Percentiles rank a stretch among this genome's conserved stretches.
These are phyloP conservation scores for Dendrocalamus sinicus DNA, from an alignment of 176 grass and related monocot genomes.

Conservation along the genomic window DNA sequence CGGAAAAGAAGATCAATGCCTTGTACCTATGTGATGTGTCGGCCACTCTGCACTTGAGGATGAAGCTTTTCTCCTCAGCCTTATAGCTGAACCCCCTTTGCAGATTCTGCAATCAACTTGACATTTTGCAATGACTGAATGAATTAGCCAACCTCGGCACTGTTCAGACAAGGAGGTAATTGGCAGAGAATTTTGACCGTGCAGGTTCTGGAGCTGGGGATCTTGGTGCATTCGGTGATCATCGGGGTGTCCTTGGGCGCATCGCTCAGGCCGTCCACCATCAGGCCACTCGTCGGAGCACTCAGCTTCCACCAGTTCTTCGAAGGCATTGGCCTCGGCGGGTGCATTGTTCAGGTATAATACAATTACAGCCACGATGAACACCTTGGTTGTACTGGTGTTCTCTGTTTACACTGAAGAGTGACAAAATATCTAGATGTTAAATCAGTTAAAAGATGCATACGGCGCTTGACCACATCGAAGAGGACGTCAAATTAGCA, in stretches of 20 bases:
- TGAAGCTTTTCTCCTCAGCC: background rate
- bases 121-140: background rate
- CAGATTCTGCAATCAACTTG: slow-evolving; percentile 39
- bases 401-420: background rate
- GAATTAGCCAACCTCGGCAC: background rate
- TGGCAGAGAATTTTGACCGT: background rate
- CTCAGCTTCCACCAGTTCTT: slow-evolving; percentile 96
- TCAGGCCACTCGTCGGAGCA: slow-evolving; percentile 79
- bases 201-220: slow-evolving; percentile 90
- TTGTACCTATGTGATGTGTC: slow-evolving; percentile 10
- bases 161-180: background rate
- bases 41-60: slow-evolving; percentile 9
- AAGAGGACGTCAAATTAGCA: slow-evolving; percentile 18
- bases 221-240: slow-evolving; percentile 89
- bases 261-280: slow-evolving; percentile 60
- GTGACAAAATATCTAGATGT: slow-evolving; percentile 21
- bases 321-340: slow-evolving; percentile 84
- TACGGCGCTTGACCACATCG: slow-evolving; percentile 1
- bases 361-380: background rate
- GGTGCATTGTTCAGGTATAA: slow-evolving; percentile 89
- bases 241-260: slow-evolving; percentile 82
- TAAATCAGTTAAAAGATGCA: slow-evolving; percentile 23
- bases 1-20: slow-evolving; percentile 42
- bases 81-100: slow-evolving; percentile 3
- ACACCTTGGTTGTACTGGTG: background rate